Conservation (phyloP, 306 rosid genomes). For the Sophora flavescens region DNA sequence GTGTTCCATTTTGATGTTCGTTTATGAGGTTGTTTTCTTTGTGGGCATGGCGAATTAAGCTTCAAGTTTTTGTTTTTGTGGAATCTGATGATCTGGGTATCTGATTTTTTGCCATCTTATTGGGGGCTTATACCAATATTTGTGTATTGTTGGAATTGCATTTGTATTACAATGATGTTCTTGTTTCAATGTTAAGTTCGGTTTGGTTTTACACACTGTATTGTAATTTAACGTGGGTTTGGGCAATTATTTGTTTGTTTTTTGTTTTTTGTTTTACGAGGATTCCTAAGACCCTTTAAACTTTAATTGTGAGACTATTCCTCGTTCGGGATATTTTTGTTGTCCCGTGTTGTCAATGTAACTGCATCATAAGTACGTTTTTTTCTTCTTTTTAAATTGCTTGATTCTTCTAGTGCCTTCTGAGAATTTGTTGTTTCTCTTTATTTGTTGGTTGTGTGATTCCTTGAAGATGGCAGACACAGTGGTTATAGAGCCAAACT, state of each 20-base stretch:
- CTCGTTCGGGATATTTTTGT: too few species aligned
- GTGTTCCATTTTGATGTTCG: neutral
- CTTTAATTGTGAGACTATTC: neutral
- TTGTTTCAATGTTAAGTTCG: slow-evolving; percentile 14
- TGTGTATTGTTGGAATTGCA: slow-evolving; percentile 18
- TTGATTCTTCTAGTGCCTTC: neutral
- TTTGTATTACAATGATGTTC: slow-evolving; percentile 18
- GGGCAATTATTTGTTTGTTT: neutral
- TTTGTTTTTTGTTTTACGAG: neutral
- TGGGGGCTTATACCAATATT: slow-evolving; percentile 9
- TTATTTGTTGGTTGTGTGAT: slow-evolving; percentile 20
- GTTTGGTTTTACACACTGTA: neutral
- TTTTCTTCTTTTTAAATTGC: neutral
- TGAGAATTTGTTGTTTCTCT: slow-evolving; percentile 13
- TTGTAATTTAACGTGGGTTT: neutral
- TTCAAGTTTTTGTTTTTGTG: neutral
- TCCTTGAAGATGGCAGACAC: neutral
- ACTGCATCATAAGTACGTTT: neutral
- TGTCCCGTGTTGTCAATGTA: neutral
- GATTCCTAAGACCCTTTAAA: neutral
- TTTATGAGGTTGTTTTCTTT: neutral
- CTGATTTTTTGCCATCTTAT: neutral
- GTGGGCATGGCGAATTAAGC: slow-evolving; percentile 8
- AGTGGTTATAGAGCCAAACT: slow-evolving; percentile 17
- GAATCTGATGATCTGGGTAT: slow-evolving; percentile 31